A percentile compares a stretch with the other conserved stretches of the same genome.
Conservation (phyloP, 768 basidiomycete species). For the Gautieria morchelliformis region DNA sequence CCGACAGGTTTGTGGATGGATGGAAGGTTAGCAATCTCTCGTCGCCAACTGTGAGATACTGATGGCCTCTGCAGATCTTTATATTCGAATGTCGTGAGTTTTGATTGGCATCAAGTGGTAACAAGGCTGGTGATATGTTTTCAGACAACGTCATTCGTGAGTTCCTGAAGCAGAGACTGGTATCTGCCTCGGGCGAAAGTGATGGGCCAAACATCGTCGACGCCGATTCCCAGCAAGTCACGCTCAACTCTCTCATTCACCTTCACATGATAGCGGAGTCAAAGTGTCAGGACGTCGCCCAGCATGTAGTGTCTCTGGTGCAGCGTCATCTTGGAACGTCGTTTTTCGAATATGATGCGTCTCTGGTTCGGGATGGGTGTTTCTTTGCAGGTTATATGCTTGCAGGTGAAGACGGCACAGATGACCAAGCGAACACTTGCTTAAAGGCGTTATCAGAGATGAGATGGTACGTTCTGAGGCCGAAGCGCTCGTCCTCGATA, state of each 20-base stretch:
- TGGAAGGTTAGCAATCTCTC: conserved; percentile 62
- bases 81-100: conserved; percentile 81
- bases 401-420: conserved; percentile 41
- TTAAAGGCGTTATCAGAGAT: conserved; percentile 70
- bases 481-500: neutral
- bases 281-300: conserved; percentile 36
- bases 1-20: conserved; percentile 63
- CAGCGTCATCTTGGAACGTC: conserved; percentile 40
- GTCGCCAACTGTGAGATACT: neutral
- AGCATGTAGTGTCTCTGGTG: conserved; percentile 37
- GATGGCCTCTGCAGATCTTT: conserved; percentile 46
- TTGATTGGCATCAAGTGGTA: neutral
- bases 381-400: conserved; percentile 79
- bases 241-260: conserved; percentile 23
- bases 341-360: conserved; percentile 80
- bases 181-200: conserved; percentile 18
- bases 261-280: conserved; percentile 34
- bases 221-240: conserved; percentile 11
- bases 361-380: conserved; percentile 79
- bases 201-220: conserved; percentile 6
- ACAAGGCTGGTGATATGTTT: conserved; percentile 6
- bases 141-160: conserved; percentile 82
- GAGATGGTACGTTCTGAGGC: conserved; percentile 45
- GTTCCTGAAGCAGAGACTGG: conserved; percentile 55
- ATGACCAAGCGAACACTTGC: conserved; percentile 49